Base-by-base conservation (phyloP, 768 basidiomycete species). In the Termitomyces bulborhizus region DNA sequence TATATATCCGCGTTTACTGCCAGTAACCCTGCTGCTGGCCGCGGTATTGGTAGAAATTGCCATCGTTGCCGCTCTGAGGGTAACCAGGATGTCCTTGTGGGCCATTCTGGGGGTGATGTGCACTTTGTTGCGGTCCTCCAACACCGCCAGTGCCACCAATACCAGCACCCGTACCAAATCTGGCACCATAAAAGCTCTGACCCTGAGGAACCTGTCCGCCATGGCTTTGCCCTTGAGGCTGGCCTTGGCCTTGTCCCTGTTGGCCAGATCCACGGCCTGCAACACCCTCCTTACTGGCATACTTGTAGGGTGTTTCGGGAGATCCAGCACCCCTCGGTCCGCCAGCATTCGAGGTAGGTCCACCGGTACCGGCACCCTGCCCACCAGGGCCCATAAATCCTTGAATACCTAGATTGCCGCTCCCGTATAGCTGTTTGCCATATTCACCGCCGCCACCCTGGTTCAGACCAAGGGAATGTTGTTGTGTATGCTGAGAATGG, bases 241-340 rank as follows among this genome's bases (percentile, higher is more conserved):
- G 80, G 43, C 77, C 79, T 39, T 82, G 83, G 3, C 66, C 71
- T 52, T 69, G 68, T 32, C 74, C 75, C 43, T 76, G 76, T 53
- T 72, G 73, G 31, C 73, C 68, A 9, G 72, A 73, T 21, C 73
- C 75, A 32, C 76, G 73, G 5, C 76, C 75, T 18, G 75, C 73
- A 37, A 75, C 76, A 37, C 76, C 70, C 54, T 87, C 88, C 73
- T 88, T 88, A 11, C 77, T 73, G 4, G 78, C 80, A 63, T 90
- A 90, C 65, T 91, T 90, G 71, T 88, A 90, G 15, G 85, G 71
- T 7, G 82, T 72, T 68, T 90, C 89, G 1, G 88, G 88, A 6
- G 87, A 88, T 13, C 76, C 73, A 34, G 77, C 80, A 18, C 76
- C 74, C 13, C 78, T 71, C 11, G 79, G 79, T 4, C 79, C 84